These are phyloP conservation scores for Plasmopara muralis DNA, from an alignment of 352 stramenopile genomes.

Conservation along the genomic window DNA sequence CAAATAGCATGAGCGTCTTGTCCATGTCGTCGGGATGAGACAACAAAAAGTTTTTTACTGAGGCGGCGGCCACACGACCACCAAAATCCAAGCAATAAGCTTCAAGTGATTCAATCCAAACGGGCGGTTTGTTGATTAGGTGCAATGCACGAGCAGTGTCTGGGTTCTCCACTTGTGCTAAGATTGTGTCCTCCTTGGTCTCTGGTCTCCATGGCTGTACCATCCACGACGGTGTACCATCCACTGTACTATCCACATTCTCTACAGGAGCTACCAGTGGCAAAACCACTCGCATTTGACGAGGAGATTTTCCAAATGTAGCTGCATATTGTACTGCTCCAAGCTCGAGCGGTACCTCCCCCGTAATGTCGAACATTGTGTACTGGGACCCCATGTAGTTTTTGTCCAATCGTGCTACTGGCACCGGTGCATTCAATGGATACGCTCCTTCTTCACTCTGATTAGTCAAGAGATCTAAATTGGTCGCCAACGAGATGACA, in stretches of 20 bases:
- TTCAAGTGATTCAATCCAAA: slow-evolving; percentile 84
- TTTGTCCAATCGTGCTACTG: slow-evolving; percentile 75
- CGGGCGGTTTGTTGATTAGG: slow-evolving; percentile 82
- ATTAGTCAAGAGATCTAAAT: slow-evolving; percentile 30
- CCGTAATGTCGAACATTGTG: slow-evolving; percentile 70
- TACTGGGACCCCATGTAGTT: slow-evolving; percentile 88
- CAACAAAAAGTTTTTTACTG: slow-evolving; percentile 87
- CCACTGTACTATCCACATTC: slow-evolving; percentile 34
- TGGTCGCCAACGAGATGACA: slow-evolving; percentile 54
- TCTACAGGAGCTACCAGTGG: slow-evolving; percentile 43
- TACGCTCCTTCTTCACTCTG: slow-evolving; percentile 12
- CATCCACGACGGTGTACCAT: slow-evolving; percentile 42
- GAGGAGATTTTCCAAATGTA: slow-evolving; percentile 80
- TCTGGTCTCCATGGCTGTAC: slow-evolving; percentile 49
- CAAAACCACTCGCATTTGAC: slow-evolving; percentile 76
- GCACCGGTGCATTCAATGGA: slow-evolving; percentile 24
- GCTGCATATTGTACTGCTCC: slow-evolving; percentile 81
- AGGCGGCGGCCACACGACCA: slow-evolving; percentile 60
- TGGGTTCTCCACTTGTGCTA: slow-evolving; percentile 66
- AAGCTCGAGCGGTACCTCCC: slow-evolving; percentile 49
- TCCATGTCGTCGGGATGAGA: slow-evolving; percentile 80
- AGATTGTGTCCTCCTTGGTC: slow-evolving; percentile 74
- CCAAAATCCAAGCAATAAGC: slow-evolving; percentile 83
- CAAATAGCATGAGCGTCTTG: slow-evolving; percentile 84
- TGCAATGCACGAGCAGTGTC: slow-evolving; percentile 54